A percentile compares a stretch with the other conserved stretches of the same genome.
These are phyloP conservation scores for Scheffersomyces ergatensis DNA, from an alignment of 805 yeast genomes.

Conservation along the genomic window DNA sequence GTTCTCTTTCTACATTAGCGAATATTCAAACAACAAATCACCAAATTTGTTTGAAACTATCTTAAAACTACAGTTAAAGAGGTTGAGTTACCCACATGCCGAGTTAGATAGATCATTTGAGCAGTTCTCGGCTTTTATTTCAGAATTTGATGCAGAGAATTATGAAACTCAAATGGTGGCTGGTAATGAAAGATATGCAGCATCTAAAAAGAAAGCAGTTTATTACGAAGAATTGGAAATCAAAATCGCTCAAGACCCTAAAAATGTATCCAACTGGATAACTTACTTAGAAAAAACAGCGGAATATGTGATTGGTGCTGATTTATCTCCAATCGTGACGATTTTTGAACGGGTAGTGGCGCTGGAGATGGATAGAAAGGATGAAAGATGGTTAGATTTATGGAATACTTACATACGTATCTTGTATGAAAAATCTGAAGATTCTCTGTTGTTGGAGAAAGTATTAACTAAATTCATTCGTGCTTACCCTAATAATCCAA, in stretches of 20 bases:
- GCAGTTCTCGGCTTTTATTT: constrained; percentile 39
- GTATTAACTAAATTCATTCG: constrained; percentile 19
- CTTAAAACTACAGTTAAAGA: constrained; percentile 20
- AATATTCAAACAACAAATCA: constrained; percentile 2
- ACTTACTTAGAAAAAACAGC: constrained; percentile 28
- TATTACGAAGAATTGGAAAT: constrained; percentile 37
- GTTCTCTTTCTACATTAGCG: constrained; percentile 7
- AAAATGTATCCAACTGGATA: constrained; percentile 23
- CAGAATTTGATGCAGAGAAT: constrained; percentile 19
- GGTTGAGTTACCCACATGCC: constrained; percentile 41
- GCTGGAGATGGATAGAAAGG: background rate
- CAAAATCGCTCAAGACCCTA: constrained; percentile 12
- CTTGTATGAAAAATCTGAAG: constrained; percentile 15
- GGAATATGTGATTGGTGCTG: constrained; percentile 14
- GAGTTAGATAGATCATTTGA: constrained; percentile 38
- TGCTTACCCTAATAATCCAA: constrained; percentile 20
- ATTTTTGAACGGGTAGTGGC: constrained; percentile 30
- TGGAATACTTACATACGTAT: constrained; percentile 29
- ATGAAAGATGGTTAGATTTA: constrained; percentile 14
- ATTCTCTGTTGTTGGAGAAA: constrained; percentile 3
- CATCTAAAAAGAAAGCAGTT: constrained; percentile 23
- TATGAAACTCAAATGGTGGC: constrained; percentile 35
- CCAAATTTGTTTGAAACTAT: constrained; percentile 15
- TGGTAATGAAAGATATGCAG: constrained; percentile 29
- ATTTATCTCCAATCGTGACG: constrained; percentile 10